Evolutionary conservation across 2,329 filamentous ascomycete species (phyloP), one percentile per base, ranked within the genome.

Genomic region (Sporothrix schenckii): DNA sequence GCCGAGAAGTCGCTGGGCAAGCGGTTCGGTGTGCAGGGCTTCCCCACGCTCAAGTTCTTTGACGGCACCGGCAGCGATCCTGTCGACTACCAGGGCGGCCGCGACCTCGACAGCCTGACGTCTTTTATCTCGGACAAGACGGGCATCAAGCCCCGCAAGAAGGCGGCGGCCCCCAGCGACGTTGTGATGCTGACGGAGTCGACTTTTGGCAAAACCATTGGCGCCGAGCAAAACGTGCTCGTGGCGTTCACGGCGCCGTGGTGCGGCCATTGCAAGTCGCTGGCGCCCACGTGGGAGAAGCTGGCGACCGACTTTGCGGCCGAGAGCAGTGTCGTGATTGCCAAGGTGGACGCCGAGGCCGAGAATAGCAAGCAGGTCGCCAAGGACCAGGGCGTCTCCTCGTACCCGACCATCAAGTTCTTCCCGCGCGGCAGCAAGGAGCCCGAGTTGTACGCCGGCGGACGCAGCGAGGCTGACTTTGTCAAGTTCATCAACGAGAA

Each of bases 201-300:
- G 75, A 88, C 88, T 71, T 98, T 98, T 82, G 88, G 89, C 81
- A 83, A 89, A 79, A 84, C 87, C 72, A 85, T 97, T 83, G 94
- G 94, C 74, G 85, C 89, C 67, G 92, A 97, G 74, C 93, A 97
- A 87, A 86, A 96, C 81, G 92, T 97, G 24, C 81, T 99, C 69
- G 94, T 99, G 79, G 94, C 96, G 60, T 99, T 99, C 81, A 99
- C 96, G 76, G 94, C 95, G 68, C 94, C 95, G 68, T 98, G 94
- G 95, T 99, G 95, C 82, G 94, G 94, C 80, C 94, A 99, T 88
- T 99, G 95, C 92, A 99, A 99, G 86, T 90, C 78, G 77, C 90
- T 99, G 73, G 94, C 94, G 65, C 95, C 95, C 58, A 87, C 85
- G 75, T 99, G 93, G 92, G 95, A 99, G 82, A 88, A 88, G 68